Percentiles rank a stretch among this genome's conserved stretches.
phyloP scores from a whole-genome alignment of 805 yeast genomes.

The Candida silvicultrix region DNA sequence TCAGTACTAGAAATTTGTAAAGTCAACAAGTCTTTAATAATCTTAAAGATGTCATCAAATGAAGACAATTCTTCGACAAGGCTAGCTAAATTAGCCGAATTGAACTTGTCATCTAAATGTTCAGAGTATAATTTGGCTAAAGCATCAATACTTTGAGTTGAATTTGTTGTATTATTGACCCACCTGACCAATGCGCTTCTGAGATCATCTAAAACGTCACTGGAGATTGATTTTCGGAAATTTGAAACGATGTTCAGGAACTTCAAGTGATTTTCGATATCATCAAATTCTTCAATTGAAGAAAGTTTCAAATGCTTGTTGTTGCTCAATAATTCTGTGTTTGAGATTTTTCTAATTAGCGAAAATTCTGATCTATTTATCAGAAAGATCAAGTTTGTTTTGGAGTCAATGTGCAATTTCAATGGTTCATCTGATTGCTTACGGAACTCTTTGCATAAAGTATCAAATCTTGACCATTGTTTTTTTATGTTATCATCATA shows the following conservation, averaged over 20 bases:
- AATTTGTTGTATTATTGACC: conserved; percentile 27
- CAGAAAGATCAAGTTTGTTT: conserved; percentile 23
- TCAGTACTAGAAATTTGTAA: conserved; percentile 13
- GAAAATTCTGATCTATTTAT: conserved; percentile 31
- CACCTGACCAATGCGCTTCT: conserved; percentile 31
- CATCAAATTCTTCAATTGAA: conserved; percentile 18
- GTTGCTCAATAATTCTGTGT: conserved; percentile 26
- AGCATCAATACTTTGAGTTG: conserved; percentile 26
- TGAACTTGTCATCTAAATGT: conserved; percentile 34
- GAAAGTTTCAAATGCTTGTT: conserved; percentile 26
- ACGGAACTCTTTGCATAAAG: conserved; percentile 66
- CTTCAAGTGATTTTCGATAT: conserved; percentile 19
- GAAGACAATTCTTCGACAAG: conserved; percentile 35
- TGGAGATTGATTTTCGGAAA: conserved; percentile 34
- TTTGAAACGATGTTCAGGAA: conserved; percentile 29
- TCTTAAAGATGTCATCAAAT: conserved; percentile 28
- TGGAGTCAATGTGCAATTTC: conserved; percentile 35
- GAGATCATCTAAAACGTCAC: conserved; percentile 27
- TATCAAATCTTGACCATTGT: conserved; percentile 65
- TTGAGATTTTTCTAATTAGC: conserved; percentile 26
- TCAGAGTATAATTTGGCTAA: conserved; percentile 33
- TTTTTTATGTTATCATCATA: conserved; percentile 33
- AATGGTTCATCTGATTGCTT: conserved; percentile 57
- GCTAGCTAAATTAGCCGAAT: conserved; percentile 28
- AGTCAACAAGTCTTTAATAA: conserved; percentile 32